Percentiles rank a stretch among this genome's conserved stretches.
These are phyloP conservation scores for Solanum medicagineum DNA, from an alignment of 257 asterid species.

Conservation along the genomic window DNA sequence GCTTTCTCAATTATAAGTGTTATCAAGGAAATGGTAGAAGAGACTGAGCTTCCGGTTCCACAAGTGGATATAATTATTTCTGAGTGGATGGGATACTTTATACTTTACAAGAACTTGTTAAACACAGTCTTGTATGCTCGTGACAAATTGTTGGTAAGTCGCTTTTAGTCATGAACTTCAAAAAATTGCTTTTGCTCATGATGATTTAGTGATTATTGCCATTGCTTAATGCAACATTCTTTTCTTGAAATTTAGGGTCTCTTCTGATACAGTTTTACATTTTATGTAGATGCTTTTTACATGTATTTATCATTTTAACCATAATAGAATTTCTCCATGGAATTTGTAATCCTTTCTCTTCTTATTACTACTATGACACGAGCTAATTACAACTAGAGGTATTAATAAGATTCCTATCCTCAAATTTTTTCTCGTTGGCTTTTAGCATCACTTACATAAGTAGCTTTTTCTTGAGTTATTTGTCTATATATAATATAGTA, in stretches of 20 bases:
- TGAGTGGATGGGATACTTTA: constrained; percentile 97
- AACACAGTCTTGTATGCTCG: constrained; percentile 85
- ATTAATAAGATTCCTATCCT: neutral
- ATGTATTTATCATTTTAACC: neutral
- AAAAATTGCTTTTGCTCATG: neutral
- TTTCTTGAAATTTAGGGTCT: neutral
- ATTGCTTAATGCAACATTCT: neutral
- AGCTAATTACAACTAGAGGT: neutral
- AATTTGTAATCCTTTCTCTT: neutral
- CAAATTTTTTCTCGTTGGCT: neutral
- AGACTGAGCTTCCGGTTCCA: constrained; percentile 87
- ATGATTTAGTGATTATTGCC: neutral
- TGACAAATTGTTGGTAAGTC: constrained; percentile 83
- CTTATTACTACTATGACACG: neutral
- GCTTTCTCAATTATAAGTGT: constrained; percentile 59
- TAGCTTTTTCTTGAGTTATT: neutral
- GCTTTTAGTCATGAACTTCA: neutral
- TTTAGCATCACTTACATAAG: neutral
- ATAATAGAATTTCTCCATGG: neutral
- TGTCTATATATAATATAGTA: neutral
- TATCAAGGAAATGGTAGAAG: constrained; percentile 88
- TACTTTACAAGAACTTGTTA: constrained; percentile 83
- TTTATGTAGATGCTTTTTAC: neutral
- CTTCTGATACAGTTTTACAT: neutral
- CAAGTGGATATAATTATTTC: constrained; percentile 84